phyloP scores from a whole-genome alignment of 352 stramenopile genomes.

The Globisporangium acanthophoron region DNA sequence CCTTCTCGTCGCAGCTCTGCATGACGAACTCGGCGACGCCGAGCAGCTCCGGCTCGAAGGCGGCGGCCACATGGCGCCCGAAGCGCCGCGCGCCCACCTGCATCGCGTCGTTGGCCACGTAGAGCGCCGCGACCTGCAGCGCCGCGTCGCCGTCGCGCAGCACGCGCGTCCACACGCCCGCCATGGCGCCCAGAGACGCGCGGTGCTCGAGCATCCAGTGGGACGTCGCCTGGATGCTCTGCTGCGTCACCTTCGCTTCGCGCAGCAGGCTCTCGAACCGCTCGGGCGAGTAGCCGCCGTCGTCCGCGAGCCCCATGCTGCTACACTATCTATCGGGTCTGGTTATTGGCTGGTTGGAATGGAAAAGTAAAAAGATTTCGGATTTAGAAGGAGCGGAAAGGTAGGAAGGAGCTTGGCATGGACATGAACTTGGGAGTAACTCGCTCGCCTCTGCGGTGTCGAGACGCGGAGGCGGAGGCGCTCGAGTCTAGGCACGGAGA shows the following conservation, averaged over 20 bases:
- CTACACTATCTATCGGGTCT: too few relatives aligned
- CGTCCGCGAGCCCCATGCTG: conserved; percentile 12
- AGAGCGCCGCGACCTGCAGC: conserved; percentile 81
- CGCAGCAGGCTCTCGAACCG: conserved; percentile 65
- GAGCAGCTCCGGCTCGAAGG: conserved; percentile 57
- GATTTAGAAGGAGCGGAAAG: background rate
- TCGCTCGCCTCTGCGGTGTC: too few relatives aligned
- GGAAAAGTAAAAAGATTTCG: background rate
- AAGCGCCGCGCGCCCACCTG: conserved; percentile 80
- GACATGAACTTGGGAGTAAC: too few relatives aligned
- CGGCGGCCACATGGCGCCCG: conserved; percentile 55
- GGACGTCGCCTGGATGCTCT: conserved; percentile 79
- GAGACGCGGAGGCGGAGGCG: too few relatives aligned
- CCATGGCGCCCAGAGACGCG: conserved; percentile 52
- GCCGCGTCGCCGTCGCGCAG: conserved; percentile 39
- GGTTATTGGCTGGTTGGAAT: background rate
- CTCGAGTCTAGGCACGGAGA: too few relatives aligned
- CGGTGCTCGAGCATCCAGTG: conserved; percentile 74
- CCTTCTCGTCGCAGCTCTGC: conserved; percentile 60
- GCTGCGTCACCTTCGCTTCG: conserved; percentile 68
- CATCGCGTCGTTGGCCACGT: conserved; percentile 85
- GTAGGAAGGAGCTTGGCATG: too few relatives aligned
- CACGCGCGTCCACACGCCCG: conserved; percentile 47
- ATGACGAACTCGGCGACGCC: conserved; percentile 63
- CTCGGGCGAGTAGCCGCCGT: conserved; percentile 33